Base-by-base conservation (phyloP, 352 stramenopile genomes). In the Phytopythium montanum region DNA sequence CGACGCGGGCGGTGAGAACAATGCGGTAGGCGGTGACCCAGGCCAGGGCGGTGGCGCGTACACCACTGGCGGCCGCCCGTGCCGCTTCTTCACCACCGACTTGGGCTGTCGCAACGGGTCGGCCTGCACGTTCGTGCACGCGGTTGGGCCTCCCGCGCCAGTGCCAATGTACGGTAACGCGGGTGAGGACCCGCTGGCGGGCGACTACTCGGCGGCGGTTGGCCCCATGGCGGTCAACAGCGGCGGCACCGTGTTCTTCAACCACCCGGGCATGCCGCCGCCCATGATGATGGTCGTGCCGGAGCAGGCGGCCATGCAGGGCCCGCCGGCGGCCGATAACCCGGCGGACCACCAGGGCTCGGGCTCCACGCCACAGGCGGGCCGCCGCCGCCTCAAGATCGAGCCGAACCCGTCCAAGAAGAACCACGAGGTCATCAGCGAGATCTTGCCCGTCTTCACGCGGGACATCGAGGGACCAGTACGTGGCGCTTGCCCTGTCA, bases 391-490 rank as follows among this genome's bases (percentile, higher is more conserved):
- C 45, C 56, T 90, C 31, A 76, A 88, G 45, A 87, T 90, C 50
- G 79, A 90, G 58, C 68, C 76, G 38, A 90, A 92, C 31, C 73
- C 76, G 36, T 74, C 72, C 25, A 87, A 85, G 58, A 83, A 79
- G 23, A 81, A 84, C 52, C 76, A 78, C 58, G 83, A 92, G 59
- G 72, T 81, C 14, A 89, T 90, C 59, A 87, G 79, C 52, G 83
- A 90, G 64, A 88, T 92, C 45, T 59, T 87, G 33, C 83, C 83
- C 10, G 83, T 92, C 42, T 63, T 90, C 29, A 90, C 83, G 42
- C 70, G 83, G 53, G 81, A 89, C 33, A 90, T 92, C 59, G 73
- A 90, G 74, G 81, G 81, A 66, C 83, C 83, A 51, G 83, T 92
- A 54, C 69, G 66, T 84, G 21, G 25, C 42, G 33, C 18, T 28